Conservation (phyloP, 139 green algal genomes). For the Chlamydomonas sphaeroides region DNA sequence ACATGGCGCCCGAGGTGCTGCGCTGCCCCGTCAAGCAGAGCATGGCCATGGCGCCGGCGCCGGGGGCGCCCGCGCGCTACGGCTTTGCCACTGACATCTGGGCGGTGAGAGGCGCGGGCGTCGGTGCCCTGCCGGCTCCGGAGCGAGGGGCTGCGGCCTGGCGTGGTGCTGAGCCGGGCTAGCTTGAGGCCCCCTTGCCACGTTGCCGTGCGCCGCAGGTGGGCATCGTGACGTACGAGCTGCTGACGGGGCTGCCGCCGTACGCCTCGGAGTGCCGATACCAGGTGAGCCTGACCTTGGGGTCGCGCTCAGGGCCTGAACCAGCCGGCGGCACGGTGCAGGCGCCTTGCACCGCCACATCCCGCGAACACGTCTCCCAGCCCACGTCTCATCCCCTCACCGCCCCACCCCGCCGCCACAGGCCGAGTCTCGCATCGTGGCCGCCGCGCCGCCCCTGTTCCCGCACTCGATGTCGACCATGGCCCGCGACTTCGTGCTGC, state of each 20-base stretch:
- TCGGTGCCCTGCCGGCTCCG: no score
- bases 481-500: constrained; percentile 40
- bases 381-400: background rate
- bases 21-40: constrained; percentile 62
- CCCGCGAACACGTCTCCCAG: no score
- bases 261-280: constrained; percentile 22
- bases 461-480: constrained; percentile 26
- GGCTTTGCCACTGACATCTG: constrained; percentile 51
- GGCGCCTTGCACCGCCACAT: no score
- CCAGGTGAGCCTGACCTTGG: constrained; percentile 20
- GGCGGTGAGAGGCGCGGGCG: no score
- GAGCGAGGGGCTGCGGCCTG: no score
- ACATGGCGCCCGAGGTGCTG: constrained; percentile 63
- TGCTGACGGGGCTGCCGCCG: constrained; percentile 49
- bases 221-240: constrained; percentile 65
- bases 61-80: background rate
- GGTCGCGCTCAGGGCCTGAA: constrained; percentile 3
- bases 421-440: constrained; percentile 18
- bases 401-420: background rate
- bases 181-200: no score
- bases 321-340: constrained; percentile 21
- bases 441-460: constrained; percentile 9
- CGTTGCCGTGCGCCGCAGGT: no score
- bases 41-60: constrained; percentile 36
- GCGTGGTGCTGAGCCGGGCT: no score